Evolutionary conservation across 495 filamentous ascomycete species (phyloP), one percentile per base, ranked within the genome.

Genomic region (Tuber indicum): DNA sequence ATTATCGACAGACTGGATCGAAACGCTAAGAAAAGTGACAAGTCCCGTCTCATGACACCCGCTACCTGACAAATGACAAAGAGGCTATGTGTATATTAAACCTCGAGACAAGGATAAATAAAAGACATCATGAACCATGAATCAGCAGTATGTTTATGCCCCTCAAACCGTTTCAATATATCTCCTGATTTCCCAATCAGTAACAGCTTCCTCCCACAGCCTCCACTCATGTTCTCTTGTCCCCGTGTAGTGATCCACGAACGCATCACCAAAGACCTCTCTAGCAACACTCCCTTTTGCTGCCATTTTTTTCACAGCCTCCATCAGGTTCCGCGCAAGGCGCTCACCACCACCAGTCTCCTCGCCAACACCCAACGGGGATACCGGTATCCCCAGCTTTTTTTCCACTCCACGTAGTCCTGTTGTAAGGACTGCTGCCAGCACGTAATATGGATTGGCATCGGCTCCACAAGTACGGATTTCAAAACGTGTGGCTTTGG

Each of bases 221-320:
- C 90, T 86, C 80, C 94, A 88, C 84, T 99, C 96, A 85, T 99
- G 94, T 81, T 95, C 92, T 76, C 96, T 89, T 39, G 96, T 97
- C 12, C 96, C 96, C 6, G 91, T 92, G 87, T 89, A 99, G 83
- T 99, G 96, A 5, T 98, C 94, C 12, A 99, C 94, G 84, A 99
- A 99, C 16, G 91, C 92, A 84, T 98, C 91, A 0, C 96, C 96
- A 84, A 99, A 93, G 0, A 95, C 92, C 84, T 98, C 92, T 72
- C 96, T 87, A 58, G 96, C 96, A 21, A 97, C 87, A 84, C 94
- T 97, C 19, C 89, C 92, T 72, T 88, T 87, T 42, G 89, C 86
- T 85, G 86, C 90, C 82, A 99, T 97, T 69, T 88, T 87, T 66
- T 88, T 89, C 0, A 90, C 94, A 0, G 94, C 96, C 82, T 97